Evolutionary conservation across 768 basidiomycete genomes (phyloP), one percentile per base, ranked within the genome.

Genomic region (Mycena sanguinolenta): DNA sequence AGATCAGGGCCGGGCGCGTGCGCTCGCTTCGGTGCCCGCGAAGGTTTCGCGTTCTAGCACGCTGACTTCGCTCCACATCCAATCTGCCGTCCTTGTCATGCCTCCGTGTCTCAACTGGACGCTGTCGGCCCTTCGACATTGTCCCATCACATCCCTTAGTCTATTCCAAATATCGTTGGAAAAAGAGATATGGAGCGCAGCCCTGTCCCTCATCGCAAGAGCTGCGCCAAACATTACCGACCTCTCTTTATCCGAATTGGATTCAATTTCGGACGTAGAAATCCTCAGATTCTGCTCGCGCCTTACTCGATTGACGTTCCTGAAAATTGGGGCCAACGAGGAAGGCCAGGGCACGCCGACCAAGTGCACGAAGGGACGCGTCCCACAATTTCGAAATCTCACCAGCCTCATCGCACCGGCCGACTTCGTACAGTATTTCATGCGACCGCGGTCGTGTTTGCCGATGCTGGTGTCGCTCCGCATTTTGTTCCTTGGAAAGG

Each of bases 91-190:
- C 50, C 72, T 73, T 27, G 42, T 73, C 23, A 69, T 54, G 64
- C 72, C 68, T 3, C 72, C 72, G 4, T 66, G 68, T 60, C 67
- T 73, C 46, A 53, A 23, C 55, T 73, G 72, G 72, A 73, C 72
- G 16, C 38, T 73, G 6, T 73, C 72, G 19, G 68, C 63, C 8
- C 65, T 73, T 25, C 68, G 65, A 1, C 14, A 34, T 5, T 63
- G 61, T 36, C 39, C 64, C 16, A 64, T 73, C 42, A 63, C 68
- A 5, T 63, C 65, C 38, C 67, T 73, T 50, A 67, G 39, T 60
- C 34, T 73, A n/a, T 69, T 52, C 21, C 53, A 70, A 17, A 64
- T 73, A 46, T 58, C 72, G 4, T 19, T 73, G 44, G 68, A 73
- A n/a, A 69, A 36, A 30, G 59, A 52, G 2, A 49, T 58, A 25